Evolutionary conservation across 495 filamentous ascomycete genomes (phyloP).

Genomic region (Amniculicola lignicola): DNA sequence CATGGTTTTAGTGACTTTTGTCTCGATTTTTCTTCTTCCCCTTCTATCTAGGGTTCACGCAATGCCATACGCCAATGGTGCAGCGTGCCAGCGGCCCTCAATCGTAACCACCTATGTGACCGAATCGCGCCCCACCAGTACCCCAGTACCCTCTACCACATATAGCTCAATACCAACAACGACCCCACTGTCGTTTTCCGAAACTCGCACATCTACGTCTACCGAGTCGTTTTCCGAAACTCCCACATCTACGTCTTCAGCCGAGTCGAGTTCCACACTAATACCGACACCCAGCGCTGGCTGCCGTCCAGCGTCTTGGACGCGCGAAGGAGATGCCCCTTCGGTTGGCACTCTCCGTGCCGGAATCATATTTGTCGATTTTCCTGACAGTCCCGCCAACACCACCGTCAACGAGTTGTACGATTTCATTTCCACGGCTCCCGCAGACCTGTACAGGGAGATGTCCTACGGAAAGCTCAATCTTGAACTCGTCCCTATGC

Average conservation of each 20-base stretch:
- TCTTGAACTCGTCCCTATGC: conserved; percentile 13
- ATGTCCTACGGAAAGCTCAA: conserved; percentile 25
- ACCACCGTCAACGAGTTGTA: conserved; percentile 9
- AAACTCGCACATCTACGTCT: background rate
- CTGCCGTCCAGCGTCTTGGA: conserved; percentile 5
- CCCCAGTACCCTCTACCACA: background rate
- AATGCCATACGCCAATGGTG: no score
- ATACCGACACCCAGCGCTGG: conserved; percentile 1
- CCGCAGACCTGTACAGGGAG: conserved; percentile 10
- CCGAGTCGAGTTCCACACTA: background rate
- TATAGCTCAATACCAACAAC: background rate
- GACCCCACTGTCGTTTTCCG: background rate
- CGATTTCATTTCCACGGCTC: background rate
- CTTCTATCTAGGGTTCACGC: no score
- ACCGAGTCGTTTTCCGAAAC: background rate
- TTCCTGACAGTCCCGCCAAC: conserved; percentile 11
- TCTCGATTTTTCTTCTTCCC: no score
- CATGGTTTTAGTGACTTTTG: no score
- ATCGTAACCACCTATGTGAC: background rate
- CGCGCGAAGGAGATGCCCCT: background rate
- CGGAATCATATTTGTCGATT: conserved; percentile 18
- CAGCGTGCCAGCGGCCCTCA: no score
- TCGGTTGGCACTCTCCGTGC: conserved; percentile 12
- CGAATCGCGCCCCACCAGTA: background rate
- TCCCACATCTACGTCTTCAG: background rate